phyloP scores from a whole-genome alignment of 805 yeast species.

The Starmerella etchellsii region DNA sequence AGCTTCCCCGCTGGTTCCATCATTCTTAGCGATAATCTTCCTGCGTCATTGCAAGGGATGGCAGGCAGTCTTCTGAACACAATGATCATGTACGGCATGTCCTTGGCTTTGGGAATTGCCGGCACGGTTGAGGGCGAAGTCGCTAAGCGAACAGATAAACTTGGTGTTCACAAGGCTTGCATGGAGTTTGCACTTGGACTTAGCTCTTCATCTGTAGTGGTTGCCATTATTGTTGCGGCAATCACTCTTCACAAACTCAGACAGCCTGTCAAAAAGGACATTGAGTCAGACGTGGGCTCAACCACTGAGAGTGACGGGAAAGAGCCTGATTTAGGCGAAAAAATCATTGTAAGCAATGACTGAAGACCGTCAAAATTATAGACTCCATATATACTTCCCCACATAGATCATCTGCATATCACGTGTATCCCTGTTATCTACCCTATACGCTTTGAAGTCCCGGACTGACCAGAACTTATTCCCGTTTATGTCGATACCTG shows the following conservation, averaged over 20 bases:
- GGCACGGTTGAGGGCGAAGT: conserved; percentile 26
- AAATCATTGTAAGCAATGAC: too few relatives aligned
- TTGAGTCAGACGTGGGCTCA: too few relatives aligned
- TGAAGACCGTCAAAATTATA: too few relatives aligned
- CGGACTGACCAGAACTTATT: too few relatives aligned
- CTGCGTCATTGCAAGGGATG: conserved; percentile 57
- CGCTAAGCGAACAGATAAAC: conserved; percentile 6
- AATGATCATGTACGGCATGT: conserved; percentile 57
- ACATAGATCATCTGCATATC: too few relatives aligned
- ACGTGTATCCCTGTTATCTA: too few relatives aligned
- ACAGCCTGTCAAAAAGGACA: too few relatives aligned
- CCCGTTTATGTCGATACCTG: too few relatives aligned
- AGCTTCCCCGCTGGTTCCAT: conserved; percentile 66
- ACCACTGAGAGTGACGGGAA: too few relatives aligned
- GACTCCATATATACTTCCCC: too few relatives aligned
- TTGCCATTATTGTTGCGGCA: conserved; percentile 10
- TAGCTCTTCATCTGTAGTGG: conserved; percentile 12
- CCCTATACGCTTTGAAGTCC: too few relatives aligned
- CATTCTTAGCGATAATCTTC: conserved; percentile 45
- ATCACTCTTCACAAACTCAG: conserved; percentile 7
- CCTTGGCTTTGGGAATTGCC: conserved; percentile 58
- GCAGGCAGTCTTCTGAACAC: conserved; percentile 66
- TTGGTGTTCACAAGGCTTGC: conserved; percentile 13
- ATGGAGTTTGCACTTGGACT: conserved; percentile 17
- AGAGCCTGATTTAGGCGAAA: too few relatives aligned